Evolutionary conservation across 495 filamentous ascomycete species (phyloP).

Genomic region (Hypoxylon intermedium): DNA sequence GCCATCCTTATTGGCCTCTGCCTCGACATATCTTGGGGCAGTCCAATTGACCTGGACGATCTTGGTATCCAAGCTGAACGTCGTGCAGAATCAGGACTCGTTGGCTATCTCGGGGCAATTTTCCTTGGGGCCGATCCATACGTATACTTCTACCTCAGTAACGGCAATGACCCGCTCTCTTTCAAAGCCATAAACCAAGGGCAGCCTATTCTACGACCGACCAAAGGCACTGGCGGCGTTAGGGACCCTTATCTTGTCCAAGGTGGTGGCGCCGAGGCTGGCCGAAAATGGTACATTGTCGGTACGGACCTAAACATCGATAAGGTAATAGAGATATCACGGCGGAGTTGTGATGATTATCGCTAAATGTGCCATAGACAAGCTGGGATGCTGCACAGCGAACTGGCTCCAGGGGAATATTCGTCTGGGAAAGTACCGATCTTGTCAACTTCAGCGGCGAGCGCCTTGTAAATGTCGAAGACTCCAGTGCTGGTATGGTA

Average conservation of each 20-base stretch:
- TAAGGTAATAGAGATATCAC: conserved; percentile 42
- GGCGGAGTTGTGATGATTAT: neutral
- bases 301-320: conserved; percentile 61
- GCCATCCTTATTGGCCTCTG: conserved; percentile 20
- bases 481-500: conserved; percentile 60
- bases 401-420: conserved; percentile 57
- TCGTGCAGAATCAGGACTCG: conserved; percentile 50
- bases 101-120: conserved; percentile 59
- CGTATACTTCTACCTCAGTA: conserved; percentile 62
- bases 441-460: conserved; percentile 57
- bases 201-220: conserved; percentile 56
- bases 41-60: conserved; percentile 28
- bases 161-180: conserved; percentile 56
- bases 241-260: conserved; percentile 56
- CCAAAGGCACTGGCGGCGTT: conserved; percentile 58
- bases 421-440: conserved; percentile 62
- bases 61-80: conserved; percentile 26
- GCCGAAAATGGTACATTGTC: conserved; percentile 62
- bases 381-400: conserved; percentile 61
- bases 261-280: conserved; percentile 57
- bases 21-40: conserved; percentile 16
- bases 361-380: conserved; percentile 44
- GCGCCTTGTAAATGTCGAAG: conserved; percentile 57
- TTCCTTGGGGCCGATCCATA: conserved; percentile 61
- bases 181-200: conserved; percentile 57